Conservation (phyloP, 1,284 basidiomycete genomes). For the Omphalotus olearius region DNA sequence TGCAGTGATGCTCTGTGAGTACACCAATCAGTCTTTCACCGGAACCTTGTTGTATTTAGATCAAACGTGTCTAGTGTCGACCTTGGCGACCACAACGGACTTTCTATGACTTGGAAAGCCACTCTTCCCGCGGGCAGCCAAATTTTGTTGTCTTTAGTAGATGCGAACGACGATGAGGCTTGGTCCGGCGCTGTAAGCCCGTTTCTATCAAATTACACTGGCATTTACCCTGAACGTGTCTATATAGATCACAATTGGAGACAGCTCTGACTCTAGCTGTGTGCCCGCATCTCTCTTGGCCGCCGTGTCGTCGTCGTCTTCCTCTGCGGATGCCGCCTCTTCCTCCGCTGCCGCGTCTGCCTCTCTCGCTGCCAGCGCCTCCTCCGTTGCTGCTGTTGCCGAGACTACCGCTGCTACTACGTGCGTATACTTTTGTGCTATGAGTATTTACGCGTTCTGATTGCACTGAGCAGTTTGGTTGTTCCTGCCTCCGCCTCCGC, state of each 20-base stretch:
- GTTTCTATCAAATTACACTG: constrained; percentile 22
- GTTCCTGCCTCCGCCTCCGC: constrained; percentile 1
- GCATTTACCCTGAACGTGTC: constrained; percentile 5
- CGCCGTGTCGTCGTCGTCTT: constrained; percentile 17
- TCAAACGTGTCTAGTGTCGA: constrained; percentile 37
- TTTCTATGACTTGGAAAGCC: constrained; percentile 43
- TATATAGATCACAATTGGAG: constrained; percentile 50
- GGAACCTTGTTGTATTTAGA: no score
- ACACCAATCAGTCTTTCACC: not conserved
- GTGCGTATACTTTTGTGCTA: constrained; percentile 4
- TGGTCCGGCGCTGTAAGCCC: constrained; percentile 49
- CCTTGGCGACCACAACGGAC: constrained; percentile 49
- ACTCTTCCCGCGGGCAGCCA: constrained; percentile 42
- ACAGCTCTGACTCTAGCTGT: constrained; percentile 49
- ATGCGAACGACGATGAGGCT: constrained; percentile 50
- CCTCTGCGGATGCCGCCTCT: constrained; percentile 20
- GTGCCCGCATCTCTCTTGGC: constrained; percentile 19
- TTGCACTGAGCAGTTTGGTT: constrained; percentile 4
- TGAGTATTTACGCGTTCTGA: not conserved
- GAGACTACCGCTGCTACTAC: constrained; percentile 9
- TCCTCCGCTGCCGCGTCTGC: constrained; percentile 13
- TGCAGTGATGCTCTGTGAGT: constrained; percentile 62
- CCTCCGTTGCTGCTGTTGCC: not conserved
- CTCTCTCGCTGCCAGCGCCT: not conserved
- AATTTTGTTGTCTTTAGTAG: constrained; percentile 53